These are phyloP conservation scores for Cicer pinnatifidum DNA, from an alignment of 306 rosid species.

Conservation along the genomic window DNA sequence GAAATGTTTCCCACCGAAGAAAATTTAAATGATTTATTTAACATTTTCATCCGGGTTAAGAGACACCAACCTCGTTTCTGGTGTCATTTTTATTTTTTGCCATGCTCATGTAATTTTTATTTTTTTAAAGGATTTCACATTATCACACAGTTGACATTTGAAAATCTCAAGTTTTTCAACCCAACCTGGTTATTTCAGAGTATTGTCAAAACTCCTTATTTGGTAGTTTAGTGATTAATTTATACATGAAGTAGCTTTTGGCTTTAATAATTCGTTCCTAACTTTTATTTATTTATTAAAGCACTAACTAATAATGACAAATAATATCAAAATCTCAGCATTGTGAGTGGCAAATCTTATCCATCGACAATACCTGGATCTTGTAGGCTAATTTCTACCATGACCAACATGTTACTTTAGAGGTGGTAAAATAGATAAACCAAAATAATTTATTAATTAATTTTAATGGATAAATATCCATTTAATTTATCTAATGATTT, in stretches of 20 bases:
- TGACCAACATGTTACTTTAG: too few species aligned
- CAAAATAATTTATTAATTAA: too few species aligned
- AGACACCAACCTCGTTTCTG: slow-evolving; percentile 43
- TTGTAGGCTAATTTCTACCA: slow-evolving; percentile 40
- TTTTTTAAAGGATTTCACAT: slow-evolving; percentile 37
- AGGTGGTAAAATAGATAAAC: too few species aligned
- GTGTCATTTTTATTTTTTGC: slow-evolving; percentile 4
- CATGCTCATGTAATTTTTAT: slow-evolving; percentile 25
- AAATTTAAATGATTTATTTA: neutral
- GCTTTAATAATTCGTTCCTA: slow-evolving; percentile 48
- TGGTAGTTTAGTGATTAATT: slow-evolving; percentile 34
- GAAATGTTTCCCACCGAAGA: neutral
- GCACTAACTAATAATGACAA: slow-evolving; percentile 43
- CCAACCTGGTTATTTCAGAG: slow-evolving; percentile 41
- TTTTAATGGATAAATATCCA: too few species aligned
- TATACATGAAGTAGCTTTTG: slow-evolving; percentile 43
- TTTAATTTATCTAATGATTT: too few species aligned
- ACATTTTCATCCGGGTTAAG: slow-evolving; percentile 31
- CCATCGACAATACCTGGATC: slow-evolving; percentile 47
- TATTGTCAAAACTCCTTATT: slow-evolving; percentile 39
- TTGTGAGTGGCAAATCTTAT: slow-evolving; percentile 61
- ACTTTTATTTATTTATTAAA: slow-evolving; percentile 40
- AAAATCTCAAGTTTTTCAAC: slow-evolving; percentile 40
- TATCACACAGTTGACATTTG: slow-evolving; percentile 43
- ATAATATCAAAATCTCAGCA: slow-evolving; percentile 42